Percentiles rank a stretch among this genome's conserved stretches.
These are phyloP conservation scores for Multifurca ochricompacta DNA, from an alignment of 768 basidiomycete species.

Conservation along the genomic window DNA sequence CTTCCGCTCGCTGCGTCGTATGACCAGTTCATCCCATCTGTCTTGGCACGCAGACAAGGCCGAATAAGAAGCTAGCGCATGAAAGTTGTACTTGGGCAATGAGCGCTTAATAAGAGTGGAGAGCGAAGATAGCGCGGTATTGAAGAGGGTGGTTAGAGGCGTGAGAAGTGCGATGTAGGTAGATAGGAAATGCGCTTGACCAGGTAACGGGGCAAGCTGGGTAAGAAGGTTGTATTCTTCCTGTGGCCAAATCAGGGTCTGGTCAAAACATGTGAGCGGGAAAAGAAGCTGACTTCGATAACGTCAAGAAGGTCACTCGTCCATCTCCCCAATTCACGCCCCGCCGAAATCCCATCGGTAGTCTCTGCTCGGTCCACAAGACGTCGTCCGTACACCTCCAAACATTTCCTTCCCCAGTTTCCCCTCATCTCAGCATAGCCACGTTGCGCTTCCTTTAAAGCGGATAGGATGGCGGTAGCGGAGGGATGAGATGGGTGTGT, in stretches of 20 bases:
- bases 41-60: conserved; percentile 47
- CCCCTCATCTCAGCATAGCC: conserved; percentile 87
- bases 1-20: conserved; percentile 36
- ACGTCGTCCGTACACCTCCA: conserved; percentile 64
- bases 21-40: conserved; percentile 61
- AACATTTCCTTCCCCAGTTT: conserved; percentile 63
- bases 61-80: conserved; percentile 67
- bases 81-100: conserved; percentile 70
- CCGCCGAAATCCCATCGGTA: conserved; percentile 54
- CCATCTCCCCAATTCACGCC: conserved; percentile 67
- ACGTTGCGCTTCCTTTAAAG: conserved; percentile 67
- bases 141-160: conserved; percentile 61
- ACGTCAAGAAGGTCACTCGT: conserved; percentile 56
- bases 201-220: conserved; percentile 56
- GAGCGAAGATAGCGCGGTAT: conserved; percentile 54
- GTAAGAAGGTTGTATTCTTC: conserved; percentile 60
- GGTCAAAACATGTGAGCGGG: not conserved
- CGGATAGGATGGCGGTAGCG: conserved; percentile 50
- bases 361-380: conserved; percentile 65
- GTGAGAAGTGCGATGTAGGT: conserved; percentile 55
- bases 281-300: conserved; percentile 46
- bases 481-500: conserved; percentile 83
- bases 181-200: conserved; percentile 41
- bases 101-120: conserved; percentile 63
- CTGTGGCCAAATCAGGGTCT: conserved; percentile 31